Percentiles rank a stretch among this genome's conserved stretches.
These are phyloP conservation scores for Microascus cirrosus DNA, from an alignment of 2,329 filamentous ascomycete genomes.

Conservation along the genomic window DNA sequence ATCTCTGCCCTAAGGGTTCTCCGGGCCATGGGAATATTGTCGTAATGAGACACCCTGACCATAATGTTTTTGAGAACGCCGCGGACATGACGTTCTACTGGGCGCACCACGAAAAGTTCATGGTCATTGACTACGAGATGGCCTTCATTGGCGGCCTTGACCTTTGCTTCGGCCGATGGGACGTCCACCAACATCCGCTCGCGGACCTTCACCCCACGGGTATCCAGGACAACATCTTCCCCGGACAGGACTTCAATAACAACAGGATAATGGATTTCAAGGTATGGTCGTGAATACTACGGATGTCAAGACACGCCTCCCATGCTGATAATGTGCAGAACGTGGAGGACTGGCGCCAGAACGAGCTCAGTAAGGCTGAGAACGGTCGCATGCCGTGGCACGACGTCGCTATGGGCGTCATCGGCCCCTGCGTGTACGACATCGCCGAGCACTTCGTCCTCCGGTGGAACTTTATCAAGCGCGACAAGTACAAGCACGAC, in stretches of 20 bases:
- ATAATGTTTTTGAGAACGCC: slow-evolving; percentile 87
- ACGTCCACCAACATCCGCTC: slow-evolving; percentile 72
- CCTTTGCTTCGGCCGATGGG: slow-evolving; percentile 93
- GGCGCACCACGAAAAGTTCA: slow-evolving; percentile 96
- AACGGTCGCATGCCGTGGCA: slow-evolving; percentile 98
- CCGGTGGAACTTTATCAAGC: slow-evolving; percentile 93
- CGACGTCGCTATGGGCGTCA: slow-evolving; percentile 84
- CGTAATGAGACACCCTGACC: slow-evolving; percentile 84
- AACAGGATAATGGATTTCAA: slow-evolving; percentile 95
- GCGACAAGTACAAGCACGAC: slow-evolving; percentile 95
- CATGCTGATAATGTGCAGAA: slow-evolving; percentile 15
- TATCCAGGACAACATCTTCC: slow-evolving; percentile 75
- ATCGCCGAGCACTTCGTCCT: slow-evolving; percentile 93
- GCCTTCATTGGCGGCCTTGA: slow-evolving; percentile 94
- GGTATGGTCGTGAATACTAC: slow-evolving; percentile 16
- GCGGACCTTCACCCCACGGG: slow-evolving; percentile 81
- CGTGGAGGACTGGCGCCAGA: slow-evolving; percentile 84
- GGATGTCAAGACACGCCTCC: background rate
- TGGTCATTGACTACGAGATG: slow-evolving; percentile 82
- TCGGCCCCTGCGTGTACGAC: slow-evolving; percentile 82
- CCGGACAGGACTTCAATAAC: slow-evolving; percentile 97
- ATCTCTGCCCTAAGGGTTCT: slow-evolving; percentile 68
- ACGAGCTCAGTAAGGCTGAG: slow-evolving; percentile 83
- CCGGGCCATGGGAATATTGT: slow-evolving; percentile 82
- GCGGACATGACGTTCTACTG: slow-evolving; percentile 97